These are phyloP conservation scores for Pichia sp. DNA, from an alignment of 1,139 yeast species.

Conservation along the genomic window DNA sequence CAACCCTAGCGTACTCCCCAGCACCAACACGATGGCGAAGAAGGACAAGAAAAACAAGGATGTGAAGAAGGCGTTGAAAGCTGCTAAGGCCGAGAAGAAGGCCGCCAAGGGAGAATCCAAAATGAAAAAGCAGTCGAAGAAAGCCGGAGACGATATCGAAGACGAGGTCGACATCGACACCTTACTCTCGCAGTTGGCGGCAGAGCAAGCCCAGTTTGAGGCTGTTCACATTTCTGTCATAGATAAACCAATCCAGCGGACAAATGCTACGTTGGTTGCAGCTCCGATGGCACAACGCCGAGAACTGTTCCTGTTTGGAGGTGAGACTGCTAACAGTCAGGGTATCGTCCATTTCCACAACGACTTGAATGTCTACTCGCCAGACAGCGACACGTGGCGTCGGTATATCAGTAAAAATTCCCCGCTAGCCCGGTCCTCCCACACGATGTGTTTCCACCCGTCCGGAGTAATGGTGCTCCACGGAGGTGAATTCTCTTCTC, in stretches of 20 bases:
- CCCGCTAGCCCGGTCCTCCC: conserved; percentile 91
- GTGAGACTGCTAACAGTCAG: conserved; percentile 60
- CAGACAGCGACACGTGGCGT: conserved; percentile 82
- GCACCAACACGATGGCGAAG: conserved; percentile 65
- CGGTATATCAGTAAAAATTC: conserved; percentile 74
- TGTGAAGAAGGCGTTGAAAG: conserved; percentile 84
- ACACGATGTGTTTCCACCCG: conserved; percentile 91
- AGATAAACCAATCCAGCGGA: conserved; percentile 60
- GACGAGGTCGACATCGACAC: conserved; percentile 89
- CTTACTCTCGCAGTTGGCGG: conserved; percentile 70
- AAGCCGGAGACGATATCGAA: conserved; percentile 64
- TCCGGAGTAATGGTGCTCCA: conserved; percentile 80
- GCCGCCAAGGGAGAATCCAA: conserved; percentile 69
- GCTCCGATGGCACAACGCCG: conserved; percentile 72
- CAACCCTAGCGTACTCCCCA: too few species aligned
- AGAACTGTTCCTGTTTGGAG: conserved; percentile 85
- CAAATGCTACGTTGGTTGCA: conserved; percentile 72
- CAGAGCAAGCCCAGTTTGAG: conserved; percentile 74
- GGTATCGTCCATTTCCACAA: conserved; percentile 67
- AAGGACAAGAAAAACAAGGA: conserved; percentile 83
- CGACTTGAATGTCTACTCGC: conserved; percentile 68
- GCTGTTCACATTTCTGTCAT: conserved; percentile 61
- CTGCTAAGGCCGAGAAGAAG: conserved; percentile 78
- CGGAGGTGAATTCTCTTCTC: conserved; percentile 97
- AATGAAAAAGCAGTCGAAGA: conserved; percentile 70